Conservation (phyloP, 108 stramenopile genomes). For the Pseudonitzschia multiseries region DNA sequence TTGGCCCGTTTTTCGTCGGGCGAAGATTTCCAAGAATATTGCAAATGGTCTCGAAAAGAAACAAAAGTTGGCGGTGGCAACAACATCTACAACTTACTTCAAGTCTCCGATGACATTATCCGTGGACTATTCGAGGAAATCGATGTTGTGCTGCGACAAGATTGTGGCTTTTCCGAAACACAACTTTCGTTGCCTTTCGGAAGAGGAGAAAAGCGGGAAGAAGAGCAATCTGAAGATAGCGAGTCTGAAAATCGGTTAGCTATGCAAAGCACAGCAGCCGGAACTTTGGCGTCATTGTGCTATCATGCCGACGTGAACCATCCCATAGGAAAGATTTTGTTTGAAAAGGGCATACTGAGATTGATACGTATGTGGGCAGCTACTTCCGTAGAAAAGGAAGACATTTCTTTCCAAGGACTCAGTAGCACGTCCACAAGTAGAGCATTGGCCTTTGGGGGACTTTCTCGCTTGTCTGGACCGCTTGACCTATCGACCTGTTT, state of each 20-base stretch:
- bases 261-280: conserved; percentile 22
- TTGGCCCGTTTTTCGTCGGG: conserved; percentile 35
- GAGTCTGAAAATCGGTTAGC: background rate
- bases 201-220: background rate
- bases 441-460: conserved; percentile 27
- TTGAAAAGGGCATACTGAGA: conserved; percentile 32
- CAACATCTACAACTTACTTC: background rate
- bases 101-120: conserved; percentile 19
- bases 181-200: conserved; percentile 41
- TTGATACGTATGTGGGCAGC: conserved; percentile 43
- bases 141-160: conserved; percentile 27
- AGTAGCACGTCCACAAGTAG: conserved; percentile 10
- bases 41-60: background rate
- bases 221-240: background rate
- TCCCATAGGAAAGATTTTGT: conserved; percentile 25
- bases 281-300: conserved; percentile 38
- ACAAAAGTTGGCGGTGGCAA: background rate
- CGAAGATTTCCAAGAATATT: conserved; percentile 22
- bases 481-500: background rate
- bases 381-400: background rate
- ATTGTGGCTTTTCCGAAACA: conserved; percentile 29
- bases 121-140: conserved; percentile 32
- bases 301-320: conserved; percentile 7
- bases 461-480: conserved; percentile 17
- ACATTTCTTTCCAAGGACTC: conserved; percentile 13